These are phyloP conservation scores for Starmerella vitae DNA, from an alignment of 805 yeast genomes.

Conservation along the genomic window DNA sequence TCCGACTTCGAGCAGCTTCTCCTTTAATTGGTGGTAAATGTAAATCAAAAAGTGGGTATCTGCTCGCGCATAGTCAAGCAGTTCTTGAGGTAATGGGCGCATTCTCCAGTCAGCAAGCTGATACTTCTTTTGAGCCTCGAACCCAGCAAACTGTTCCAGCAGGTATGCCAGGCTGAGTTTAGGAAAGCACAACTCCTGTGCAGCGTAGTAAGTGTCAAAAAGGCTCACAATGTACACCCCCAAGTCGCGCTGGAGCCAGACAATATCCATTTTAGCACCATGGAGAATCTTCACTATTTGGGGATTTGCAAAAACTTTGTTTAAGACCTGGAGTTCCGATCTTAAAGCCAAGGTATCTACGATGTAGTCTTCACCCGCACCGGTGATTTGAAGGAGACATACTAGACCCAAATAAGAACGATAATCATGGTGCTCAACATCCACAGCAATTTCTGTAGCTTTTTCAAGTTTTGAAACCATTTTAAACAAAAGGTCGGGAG, in stretches of 20 bases:
- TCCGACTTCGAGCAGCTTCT: constrained; percentile 40
- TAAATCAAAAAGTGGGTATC: constrained; percentile 85
- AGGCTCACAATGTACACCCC: constrained; percentile 81
- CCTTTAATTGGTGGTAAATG: constrained; percentile 62
- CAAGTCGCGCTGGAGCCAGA: constrained; percentile 91
- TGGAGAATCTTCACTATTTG: constrained; percentile 74
- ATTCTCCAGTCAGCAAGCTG: constrained; percentile 95
- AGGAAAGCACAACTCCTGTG: constrained; percentile 64
- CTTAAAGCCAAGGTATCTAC: constrained; percentile 73
- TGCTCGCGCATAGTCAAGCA: constrained; percentile 79
- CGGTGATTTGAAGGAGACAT: constrained; percentile 84
- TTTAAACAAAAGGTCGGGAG: constrained; percentile 34
- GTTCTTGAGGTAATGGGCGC: constrained; percentile 63
- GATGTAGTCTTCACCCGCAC: constrained; percentile 68
- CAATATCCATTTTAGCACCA: constrained; percentile 93
- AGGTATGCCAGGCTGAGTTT: constrained; percentile 74
- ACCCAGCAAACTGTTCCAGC: constrained; percentile 64
- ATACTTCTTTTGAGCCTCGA: constrained; percentile 83
- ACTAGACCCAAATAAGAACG: constrained; percentile 83
- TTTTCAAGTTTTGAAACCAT: constrained; percentile 43
- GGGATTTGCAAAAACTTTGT: constrained; percentile 71
- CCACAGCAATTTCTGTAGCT: constrained; percentile 67
- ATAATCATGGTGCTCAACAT: constrained; percentile 90
- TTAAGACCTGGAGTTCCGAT: constrained; percentile 52
- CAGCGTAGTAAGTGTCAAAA: constrained; percentile 88